Evolutionary conservation across 1,284 basidiomycete genomes (phyloP), one percentile per base, ranked within the genome.

Genomic region (Cystobasidiaceae sp.): DNA sequence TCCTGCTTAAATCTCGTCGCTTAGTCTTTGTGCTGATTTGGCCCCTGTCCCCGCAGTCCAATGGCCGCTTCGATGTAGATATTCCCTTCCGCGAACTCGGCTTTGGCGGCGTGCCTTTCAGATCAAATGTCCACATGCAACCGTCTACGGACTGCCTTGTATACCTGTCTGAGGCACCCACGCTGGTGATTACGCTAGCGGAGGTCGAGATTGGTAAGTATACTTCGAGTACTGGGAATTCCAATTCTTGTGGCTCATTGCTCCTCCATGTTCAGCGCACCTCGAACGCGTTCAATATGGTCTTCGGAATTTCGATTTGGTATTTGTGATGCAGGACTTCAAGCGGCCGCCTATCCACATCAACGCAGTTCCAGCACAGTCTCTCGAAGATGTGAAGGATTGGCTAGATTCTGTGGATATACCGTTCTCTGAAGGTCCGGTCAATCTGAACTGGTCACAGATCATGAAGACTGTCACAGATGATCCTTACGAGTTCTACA

Each of bases 341-440:
- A 88, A 90, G 33, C 90, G 90, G 72, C 70, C 87, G 3, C 93
- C 93, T 0, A 81, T 97, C 19, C 93, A 96, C 72, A 90, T 97
- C 80, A 97, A 97, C 76, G 92, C 92, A 1, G 93, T 97, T 70
- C 90, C 90, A n/a, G 89, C 84, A 65, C 79, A 84, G 0, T 88
- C 92, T 71, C 83, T 97, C 68, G 93, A 97, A 74, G 91, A 93
- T 72, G 92, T 97, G 67, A 96, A 96, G 78, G 92, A 94, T 75
- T 99, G 93, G 94, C 84, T 99, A 28, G 93, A 99, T 89, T 94
- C 91, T 11, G 93, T 96, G 62, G 96, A 98, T 76, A 94, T 98
- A 65, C 88, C 93, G 15, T 85, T 97, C 78, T 90, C 89, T 48
- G 96, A 97, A 78, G 90, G 94, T 9, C 91, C 92, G 1, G 92